Percentiles rank a stretch among this genome's conserved stretches.
Evolutionary conservation across 768 basidiomycete genomes (phyloP).

Genomic region (Pisolithus sp.): DNA sequence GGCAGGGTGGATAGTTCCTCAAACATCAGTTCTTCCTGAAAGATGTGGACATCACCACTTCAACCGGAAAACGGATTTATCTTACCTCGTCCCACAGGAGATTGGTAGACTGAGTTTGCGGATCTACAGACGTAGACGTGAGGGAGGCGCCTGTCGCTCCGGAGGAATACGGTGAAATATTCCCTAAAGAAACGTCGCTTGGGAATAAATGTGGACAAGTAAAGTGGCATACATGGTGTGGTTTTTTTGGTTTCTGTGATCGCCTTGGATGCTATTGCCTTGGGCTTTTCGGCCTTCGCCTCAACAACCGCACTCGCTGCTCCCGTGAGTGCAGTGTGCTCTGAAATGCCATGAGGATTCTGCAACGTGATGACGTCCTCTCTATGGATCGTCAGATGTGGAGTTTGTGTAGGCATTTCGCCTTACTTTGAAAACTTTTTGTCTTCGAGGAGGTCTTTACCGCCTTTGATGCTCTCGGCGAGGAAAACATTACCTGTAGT

Average conservation of each 20-base stretch:
- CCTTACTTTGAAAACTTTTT: conserved; percentile 75
- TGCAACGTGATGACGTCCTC: conserved; percentile 91
- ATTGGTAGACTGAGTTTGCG: conserved; percentile 58
- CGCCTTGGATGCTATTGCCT: conserved; percentile 25
- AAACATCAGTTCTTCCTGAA: conserved; percentile 93
- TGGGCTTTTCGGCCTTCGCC: conserved; percentile 26
- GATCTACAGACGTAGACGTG: conserved; percentile 87
- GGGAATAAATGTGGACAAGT: not conserved
- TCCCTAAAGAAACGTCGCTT: conserved; percentile 46
- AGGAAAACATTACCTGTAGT: conserved; percentile 92
- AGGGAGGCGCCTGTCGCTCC: conserved; percentile 89
- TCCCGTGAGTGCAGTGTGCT: conserved; percentile 40
- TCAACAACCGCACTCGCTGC: conserved; percentile 24
- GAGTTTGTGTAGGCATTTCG: not conserved
- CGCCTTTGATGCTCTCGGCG: conserved; percentile 83
- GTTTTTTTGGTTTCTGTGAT: conserved; percentile 42
- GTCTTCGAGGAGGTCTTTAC: conserved; percentile 82
- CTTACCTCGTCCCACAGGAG: conserved; percentile 90
- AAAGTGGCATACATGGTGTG: conserved; percentile 54
- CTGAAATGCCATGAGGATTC: conserved; percentile 76
- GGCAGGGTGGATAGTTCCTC: conserved; percentile 78
- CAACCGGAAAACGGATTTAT: not conserved
- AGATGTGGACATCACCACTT: not conserved
- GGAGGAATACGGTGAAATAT: conserved; percentile 84
- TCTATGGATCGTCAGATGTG: conserved; percentile 31